Base-by-base conservation (phyloP, 2,329 filamentous ascomycete genomes). In the Cercospora zeina region DNA sequence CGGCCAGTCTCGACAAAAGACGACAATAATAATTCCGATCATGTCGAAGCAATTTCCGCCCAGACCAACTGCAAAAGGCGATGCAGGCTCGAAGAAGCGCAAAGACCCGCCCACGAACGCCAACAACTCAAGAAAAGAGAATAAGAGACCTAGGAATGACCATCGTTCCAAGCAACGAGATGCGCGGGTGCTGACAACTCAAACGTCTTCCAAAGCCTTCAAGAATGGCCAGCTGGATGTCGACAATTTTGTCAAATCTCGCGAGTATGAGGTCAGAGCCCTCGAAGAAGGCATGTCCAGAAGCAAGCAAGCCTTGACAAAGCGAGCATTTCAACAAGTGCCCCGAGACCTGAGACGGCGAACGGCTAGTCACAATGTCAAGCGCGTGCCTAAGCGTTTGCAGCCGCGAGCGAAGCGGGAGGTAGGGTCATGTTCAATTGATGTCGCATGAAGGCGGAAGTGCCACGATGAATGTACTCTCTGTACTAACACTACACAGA, bases 361-460 rank as follows among this genome's bases (percentile, higher is more conserved):
- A 69, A 96, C 93, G 0, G 95, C 93, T 19, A 96, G 92, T 75
- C 95, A 99, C 77, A 97, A 99, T 82, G 89, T 90, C 36, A 96
- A 93, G 77, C 85, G 89, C 65, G 88, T 99, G 14, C 95, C 95
- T 2, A 89, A 88, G 72, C 81, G 91, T 65, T 77, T 97, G 71
- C 84, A 89, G 60, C 78, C 78, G 39, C 84, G 89, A 68, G 92
- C 91, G 0, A 84, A 80, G 70, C 80, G 81, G 73, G 86, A 89
- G 80, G 65, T 69, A 68, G 59, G 68, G 69, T 45, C 8, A 39
- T 61, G 24, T 30, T 37, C 60, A 53, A 14, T 49, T 34, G 58
- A 55, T 33, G 16, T 33, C 13, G 61, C 30, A 19, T 62, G 54
- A 64, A 64, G 63, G 67, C 66, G 65, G 63, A 34, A 34, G 65